Base-by-base conservation (phyloP, 345 rosid genomes). In the Citrus australasica region DNA sequence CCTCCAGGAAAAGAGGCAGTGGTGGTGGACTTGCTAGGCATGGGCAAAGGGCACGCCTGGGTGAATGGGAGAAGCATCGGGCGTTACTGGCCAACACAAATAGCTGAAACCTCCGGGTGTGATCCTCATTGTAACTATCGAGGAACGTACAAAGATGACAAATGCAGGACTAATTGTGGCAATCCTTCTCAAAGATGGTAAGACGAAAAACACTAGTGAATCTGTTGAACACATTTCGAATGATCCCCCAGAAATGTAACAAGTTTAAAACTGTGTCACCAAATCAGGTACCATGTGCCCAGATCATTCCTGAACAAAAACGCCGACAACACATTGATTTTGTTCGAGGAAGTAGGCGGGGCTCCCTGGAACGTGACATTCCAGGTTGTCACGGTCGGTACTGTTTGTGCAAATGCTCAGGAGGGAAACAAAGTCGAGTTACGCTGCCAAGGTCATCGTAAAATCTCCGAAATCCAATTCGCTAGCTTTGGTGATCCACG, bases 1-100 rank as follows among this genome's bases (percentile, higher is more conserved):
- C 90, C 92, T 0, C 1, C 77, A 4, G 92, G 89, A 9, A 66
- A 59, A 6, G 85, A 86, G 17, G 86, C 86, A 0, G 86, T 87
- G 3, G 89, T 77, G 27, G 78, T 87, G 75, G 90, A 89, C 64
- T 65, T 87, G 55, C 70, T 33, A 21, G 90, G 92, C 22, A 42
- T 87, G 83, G 90, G 89, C 10, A 89, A 89, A 48, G 90, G 92
- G 9, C 55, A 63, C 38, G 92, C 90, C 11, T 87, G 90, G 90
- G 69, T 89, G n/a, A 89, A 89, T 33, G 90, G 90, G 19, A 42
- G 58, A 24, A 87, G 79, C 78, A 71, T 89, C 7, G 90, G 89
- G 24, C 84, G 92, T 4, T 86, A 70, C 55, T 89, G 92, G 90
- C 86, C 83, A 2, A 58, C 82, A 46, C 30, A 51, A 28, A 25